phyloP scores from a whole-genome alignment of 78 protist genomes.

The Andalucia godoyi region DNA sequence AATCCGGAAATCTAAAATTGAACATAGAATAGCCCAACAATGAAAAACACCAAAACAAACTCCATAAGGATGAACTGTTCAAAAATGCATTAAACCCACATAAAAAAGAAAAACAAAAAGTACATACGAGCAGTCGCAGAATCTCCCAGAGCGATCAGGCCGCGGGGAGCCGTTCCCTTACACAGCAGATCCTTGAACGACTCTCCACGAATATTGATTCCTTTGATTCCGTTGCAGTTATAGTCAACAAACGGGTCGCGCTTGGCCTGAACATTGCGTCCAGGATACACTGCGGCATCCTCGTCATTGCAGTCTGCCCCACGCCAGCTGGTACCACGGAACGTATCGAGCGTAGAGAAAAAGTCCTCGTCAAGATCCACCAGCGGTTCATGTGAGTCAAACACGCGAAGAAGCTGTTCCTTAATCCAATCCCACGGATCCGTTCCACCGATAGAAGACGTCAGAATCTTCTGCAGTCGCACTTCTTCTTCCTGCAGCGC shows the following conservation, averaged over 20 bases:
- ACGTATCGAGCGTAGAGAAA: slow-evolving; percentile 8
- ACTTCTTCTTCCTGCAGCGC: no score
- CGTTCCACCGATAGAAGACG: not conserved
- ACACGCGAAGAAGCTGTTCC: not conserved
- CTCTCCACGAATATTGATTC: slow-evolving; percentile 7
- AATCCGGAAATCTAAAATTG: slow-evolving; percentile 20
- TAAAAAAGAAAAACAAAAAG: not conserved
- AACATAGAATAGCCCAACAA: no score
- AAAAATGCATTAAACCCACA: not conserved
- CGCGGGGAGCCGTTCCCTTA: slow-evolving; percentile 20
- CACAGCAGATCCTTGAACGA: slow-evolving; percentile 52
- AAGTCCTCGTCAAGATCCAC: slow-evolving; percentile 23
- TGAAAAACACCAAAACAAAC: no score
- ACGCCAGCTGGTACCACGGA: slow-evolving; percentile 65
- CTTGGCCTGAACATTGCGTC: slow-evolving; percentile 13
- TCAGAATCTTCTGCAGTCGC: no score
- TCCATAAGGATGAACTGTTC: no score
- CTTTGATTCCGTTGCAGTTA: slow-evolving; percentile 77
- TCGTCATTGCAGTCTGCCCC: slow-evolving; percentile 76
- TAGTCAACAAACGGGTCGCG: slow-evolving; percentile 21
- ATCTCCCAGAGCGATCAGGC: slow-evolving; percentile 59
- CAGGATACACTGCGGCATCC: slow-evolving; percentile 37
- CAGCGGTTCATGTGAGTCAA: not conserved
- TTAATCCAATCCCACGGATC: not conserved
- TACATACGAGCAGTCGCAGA: slow-evolving; percentile 45